These are phyloP conservation scores for Fusarium siculi DNA, from an alignment of 2,329 filamentous ascomycete genomes.

Conservation along the genomic window DNA sequence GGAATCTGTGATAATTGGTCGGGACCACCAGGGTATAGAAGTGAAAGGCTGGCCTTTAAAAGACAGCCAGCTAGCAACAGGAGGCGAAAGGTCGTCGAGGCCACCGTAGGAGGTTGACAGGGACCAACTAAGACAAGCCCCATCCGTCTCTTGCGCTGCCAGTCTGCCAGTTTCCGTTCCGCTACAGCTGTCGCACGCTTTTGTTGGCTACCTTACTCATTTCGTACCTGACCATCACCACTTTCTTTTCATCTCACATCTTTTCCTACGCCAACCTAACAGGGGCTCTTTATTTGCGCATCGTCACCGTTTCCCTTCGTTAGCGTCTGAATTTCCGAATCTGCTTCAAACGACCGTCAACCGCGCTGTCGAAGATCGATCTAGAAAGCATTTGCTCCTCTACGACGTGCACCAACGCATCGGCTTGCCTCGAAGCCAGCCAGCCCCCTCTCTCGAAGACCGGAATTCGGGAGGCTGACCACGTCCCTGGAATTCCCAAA, in stretches of 20 bases:
- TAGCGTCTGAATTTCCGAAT: conserved; percentile 13
- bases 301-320: conserved; percentile 35
- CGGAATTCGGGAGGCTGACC: conserved; percentile 52
- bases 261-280: conserved; percentile 31
- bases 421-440: conserved; percentile 29
- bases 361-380: conserved; percentile 34
- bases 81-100: conserved; percentile 19
- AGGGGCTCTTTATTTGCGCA: conserved; percentile 33
- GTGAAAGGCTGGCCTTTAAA: conserved; percentile 18
- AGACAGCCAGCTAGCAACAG: conserved; percentile 23
- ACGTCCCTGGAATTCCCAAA: conserved; percentile 39
- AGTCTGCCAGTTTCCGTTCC: conserved; percentile 22
- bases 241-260: conserved; percentile 35
- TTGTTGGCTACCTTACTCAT: conserved; percentile 17
- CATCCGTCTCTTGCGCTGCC: conserved; percentile 25
- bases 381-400: conserved; percentile 27
- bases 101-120: conserved; percentile 28
- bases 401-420: conserved; percentile 37
- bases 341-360: conserved; percentile 6
- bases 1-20: conserved; percentile 31
- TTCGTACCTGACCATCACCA: conserved; percentile 36
- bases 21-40: conserved; percentile 16
- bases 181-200: conserved; percentile 33
- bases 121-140: conserved; percentile 24
- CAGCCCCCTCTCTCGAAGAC: conserved; percentile 37